phyloP scores from a whole-genome alignment of 257 asterid genomes.

The Penstemon barbatus region DNA sequence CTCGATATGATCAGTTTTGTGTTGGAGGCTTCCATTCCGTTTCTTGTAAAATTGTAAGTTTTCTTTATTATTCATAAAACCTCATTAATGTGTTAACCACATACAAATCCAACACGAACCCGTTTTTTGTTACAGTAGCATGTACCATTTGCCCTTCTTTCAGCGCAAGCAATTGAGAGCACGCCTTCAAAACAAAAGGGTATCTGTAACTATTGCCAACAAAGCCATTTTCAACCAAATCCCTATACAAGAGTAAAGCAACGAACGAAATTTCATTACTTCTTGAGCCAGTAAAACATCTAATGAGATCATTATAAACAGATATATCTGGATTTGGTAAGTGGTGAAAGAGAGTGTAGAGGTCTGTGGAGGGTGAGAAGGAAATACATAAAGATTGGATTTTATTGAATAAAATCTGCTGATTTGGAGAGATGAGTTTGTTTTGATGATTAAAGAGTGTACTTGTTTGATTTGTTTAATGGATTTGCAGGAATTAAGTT shows the following conservation, averaged over 20 bases:
- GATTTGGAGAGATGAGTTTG: slow-evolving; percentile 30
- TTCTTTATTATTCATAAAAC: slow-evolving; percentile 18
- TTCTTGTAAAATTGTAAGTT: too few species aligned
- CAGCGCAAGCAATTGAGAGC: slow-evolving; percentile 33
- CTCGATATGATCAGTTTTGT: too few species aligned
- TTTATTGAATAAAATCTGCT: slow-evolving; percentile 32
- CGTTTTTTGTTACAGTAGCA: slow-evolving; percentile 37
- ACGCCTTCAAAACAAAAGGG: slow-evolving; percentile 46
- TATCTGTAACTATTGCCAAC: slow-evolving; percentile 39
- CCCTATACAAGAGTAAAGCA: slow-evolving; percentile 16
- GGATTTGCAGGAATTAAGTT: slow-evolving; percentile 39
- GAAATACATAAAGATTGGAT: slow-evolving; percentile 35
- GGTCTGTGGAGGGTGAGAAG: slow-evolving; percentile 23
- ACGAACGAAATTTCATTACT: slow-evolving; percentile 20
- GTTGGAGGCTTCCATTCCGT: too few species aligned
- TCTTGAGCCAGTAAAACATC: slow-evolving; percentile 26
- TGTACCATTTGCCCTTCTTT: slow-evolving; percentile 38
- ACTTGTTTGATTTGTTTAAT: slow-evolving; percentile 35
- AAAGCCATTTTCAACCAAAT: slow-evolving; percentile 33
- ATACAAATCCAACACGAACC: slow-evolving; percentile 39
- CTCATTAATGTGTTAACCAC: slow-evolving; percentile 42
- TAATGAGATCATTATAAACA: slow-evolving; percentile 30
- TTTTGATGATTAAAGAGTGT: slow-evolving; percentile 28
- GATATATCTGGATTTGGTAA: slow-evolving; percentile 24
- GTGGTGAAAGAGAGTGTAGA: slow-evolving; percentile 32